Conservation (phyloP, 345 rosid genomes). For the Hibiscus syriacus region DNA sequence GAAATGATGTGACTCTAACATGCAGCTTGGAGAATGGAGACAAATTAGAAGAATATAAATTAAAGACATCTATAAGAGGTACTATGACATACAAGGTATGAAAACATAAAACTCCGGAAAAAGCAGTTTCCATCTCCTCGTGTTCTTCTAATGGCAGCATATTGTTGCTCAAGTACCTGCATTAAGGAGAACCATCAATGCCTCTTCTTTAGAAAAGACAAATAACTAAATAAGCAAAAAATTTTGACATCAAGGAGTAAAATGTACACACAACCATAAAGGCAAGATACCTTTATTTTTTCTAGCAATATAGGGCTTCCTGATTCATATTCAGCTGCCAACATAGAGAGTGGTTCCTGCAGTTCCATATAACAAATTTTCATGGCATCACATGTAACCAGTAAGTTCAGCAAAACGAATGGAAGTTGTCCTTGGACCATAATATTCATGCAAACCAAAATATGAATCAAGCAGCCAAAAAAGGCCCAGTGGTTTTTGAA, state of each 20-base stretch:
- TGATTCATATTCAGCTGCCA: slow-evolving; percentile 77
- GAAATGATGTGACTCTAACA: slow-evolving; percentile 9
- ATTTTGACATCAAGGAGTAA: not conserved
- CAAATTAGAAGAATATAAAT: not conserved
- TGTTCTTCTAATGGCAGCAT: slow-evolving; percentile 77
- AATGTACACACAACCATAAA: not conserved
- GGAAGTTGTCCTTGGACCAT: not conserved
- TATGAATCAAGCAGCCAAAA: not conserved
- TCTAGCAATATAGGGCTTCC: slow-evolving; percentile 85
- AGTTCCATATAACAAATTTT: slow-evolving; percentile 10
- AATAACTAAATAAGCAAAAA: not conserved
- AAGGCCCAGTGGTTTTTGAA: not conserved
- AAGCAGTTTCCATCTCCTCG: slow-evolving; percentile 99
- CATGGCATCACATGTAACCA: not conserved
- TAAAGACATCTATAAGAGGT: not conserved
- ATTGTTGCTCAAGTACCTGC: slow-evolving; percentile 65
- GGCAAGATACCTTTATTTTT: slow-evolving; percentile 69
- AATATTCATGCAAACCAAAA: not conserved
- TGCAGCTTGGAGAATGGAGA: slow-evolving; percentile 3
- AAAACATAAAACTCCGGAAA: slow-evolving; percentile 91
- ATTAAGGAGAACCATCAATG: slow-evolving; percentile 10
- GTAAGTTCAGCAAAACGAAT: not conserved
- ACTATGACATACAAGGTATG: slow-evolving; percentile 69
- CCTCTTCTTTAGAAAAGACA: not conserved
- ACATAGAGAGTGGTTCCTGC: slow-evolving; percentile 83